phyloP scores from a whole-genome alignment of 1,139 yeast species.

The Scheffersomyces titani region DNA sequence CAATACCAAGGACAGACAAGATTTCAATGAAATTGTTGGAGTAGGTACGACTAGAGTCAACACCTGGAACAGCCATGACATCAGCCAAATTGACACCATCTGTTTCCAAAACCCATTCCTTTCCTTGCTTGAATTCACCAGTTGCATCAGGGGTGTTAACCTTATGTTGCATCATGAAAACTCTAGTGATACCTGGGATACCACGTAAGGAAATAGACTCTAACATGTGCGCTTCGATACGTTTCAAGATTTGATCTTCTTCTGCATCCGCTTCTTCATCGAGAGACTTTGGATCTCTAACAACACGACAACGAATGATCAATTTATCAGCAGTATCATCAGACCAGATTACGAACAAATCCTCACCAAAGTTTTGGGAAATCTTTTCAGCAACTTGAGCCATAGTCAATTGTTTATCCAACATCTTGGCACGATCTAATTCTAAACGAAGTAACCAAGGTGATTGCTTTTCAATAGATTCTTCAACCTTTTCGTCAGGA shows the following conservation, averaged over 20 bases:
- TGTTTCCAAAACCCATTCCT: conserved; percentile 98
- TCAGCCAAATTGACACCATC: conserved; percentile 97
- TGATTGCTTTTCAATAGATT: conserved; percentile 88
- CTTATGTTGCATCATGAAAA: conserved; percentile 92
- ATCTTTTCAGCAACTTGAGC: conserved; percentile 97
- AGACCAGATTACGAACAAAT: conserved; percentile 96
- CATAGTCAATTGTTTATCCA: conserved; percentile 96
- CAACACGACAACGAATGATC: conserved; percentile 97
- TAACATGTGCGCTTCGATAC: conserved; percentile 94
- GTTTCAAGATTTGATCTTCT: conserved; percentile 94
- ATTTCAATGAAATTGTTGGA: conserved; percentile 97
- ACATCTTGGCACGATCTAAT: conserved; percentile 97
- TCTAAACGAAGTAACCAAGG: conserved; percentile 98
- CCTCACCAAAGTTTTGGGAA: conserved; percentile 90
- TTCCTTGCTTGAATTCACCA: conserved; percentile 86
- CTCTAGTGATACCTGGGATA: conserved; percentile 91
- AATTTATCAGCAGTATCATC: conserved; percentile 98
- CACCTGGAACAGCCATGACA: conserved; percentile 94
- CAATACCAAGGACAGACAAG: conserved; percentile 94
- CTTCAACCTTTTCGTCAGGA: conserved; percentile 97
- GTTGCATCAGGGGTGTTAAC: conserved; percentile 73
- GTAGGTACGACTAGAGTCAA: conserved; percentile 84
- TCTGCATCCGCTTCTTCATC: conserved; percentile 95
- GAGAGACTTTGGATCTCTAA: conserved; percentile 90
- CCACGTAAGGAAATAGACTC: conserved; percentile 95